Evolutionary conservation across 192 early-diverging fungal species (phyloP).

Genomic region (Rhizophagus clarus): DNA sequence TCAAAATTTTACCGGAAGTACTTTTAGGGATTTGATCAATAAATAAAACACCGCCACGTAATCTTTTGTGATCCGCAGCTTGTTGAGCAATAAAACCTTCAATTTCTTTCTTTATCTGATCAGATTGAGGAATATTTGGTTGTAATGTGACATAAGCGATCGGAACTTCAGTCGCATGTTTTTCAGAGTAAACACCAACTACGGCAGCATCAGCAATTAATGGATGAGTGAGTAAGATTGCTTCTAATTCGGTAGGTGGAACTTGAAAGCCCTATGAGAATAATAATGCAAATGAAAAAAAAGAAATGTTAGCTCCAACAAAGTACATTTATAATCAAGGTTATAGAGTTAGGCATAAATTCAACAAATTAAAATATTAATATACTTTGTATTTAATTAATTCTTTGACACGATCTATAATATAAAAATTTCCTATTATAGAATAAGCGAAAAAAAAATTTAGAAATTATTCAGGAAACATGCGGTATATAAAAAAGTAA

Average conservation of each 20-base stretch:
- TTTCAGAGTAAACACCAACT: slow-evolving; percentile 63
- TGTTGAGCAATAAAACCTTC: slow-evolving; percentile 59
- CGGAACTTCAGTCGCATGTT: slow-evolving; percentile 76
- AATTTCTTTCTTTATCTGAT: slow-evolving; percentile 47
- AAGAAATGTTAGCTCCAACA: not conserved
- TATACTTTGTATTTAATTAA: slow-evolving; percentile 92
- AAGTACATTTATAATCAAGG: not conserved
- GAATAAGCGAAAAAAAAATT: not conserved
- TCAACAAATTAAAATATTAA: slow-evolving; percentile 29
- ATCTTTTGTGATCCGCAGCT: slow-evolving; percentile 73
- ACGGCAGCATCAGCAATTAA: slow-evolving; percentile 70
- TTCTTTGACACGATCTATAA: slow-evolving; percentile 83
- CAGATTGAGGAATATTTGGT: slow-evolving; percentile 44
- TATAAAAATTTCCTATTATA: slow-evolving; percentile 51
- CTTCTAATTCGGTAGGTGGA: slow-evolving; percentile 86
- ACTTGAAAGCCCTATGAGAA: slow-evolving; percentile 60
- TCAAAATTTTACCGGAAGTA: slow-evolving; percentile 83
- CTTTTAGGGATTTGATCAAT: slow-evolving; percentile 75
- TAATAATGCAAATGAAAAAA: too few relatives aligned
- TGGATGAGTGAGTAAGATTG: slow-evolving; percentile 68
- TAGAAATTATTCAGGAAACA: not conserved
- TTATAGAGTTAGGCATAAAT: not conserved
- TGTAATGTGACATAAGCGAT: slow-evolving; percentile 71
- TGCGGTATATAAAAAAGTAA: not conserved
- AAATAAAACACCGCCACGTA: slow-evolving; percentile 78